Base-by-base conservation (phyloP, 306 rosid species). In the Vigna trinervia region DNA sequence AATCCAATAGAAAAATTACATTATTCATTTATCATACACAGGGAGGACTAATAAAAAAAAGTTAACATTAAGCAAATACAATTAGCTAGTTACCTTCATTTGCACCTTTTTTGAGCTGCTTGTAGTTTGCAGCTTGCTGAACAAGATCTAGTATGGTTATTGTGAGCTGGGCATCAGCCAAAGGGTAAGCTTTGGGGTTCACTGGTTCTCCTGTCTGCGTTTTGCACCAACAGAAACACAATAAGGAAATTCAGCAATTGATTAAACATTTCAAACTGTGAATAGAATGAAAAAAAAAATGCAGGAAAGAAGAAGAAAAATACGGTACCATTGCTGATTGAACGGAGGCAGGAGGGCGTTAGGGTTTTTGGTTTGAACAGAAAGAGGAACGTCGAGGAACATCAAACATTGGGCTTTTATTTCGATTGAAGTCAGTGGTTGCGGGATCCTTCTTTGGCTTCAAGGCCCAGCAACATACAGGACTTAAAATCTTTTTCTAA, bases 91-190 rank as follows among this genome's bases (percentile, higher is more conserved):
- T 12, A 94, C 98, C 97, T 90, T 94, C 95, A 80, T 94, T 94
- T 8, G 96, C 98, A 10, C 96, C 96, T 85, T 94, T 94, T 72
- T 94, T 94, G 75, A 94, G 94, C 81, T 94, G 98, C 86, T 94
- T 90, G 76, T 92, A 92, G 73, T 94, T 90, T 15, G 96, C 83
- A 58, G 97, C 96, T 80, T 94, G 98, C 67, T 94, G 98, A 81
- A 92, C 90, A 77, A 94, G 96, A 47, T 94, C 97, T 69, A 94
- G 41, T 4, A 92, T 92, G 13, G 97, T 92, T 54, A 92, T 89
- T 0, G 90, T 72, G 22, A 94, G 88, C 71, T 94, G 97, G 0
- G 97, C 79, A 72, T 94, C 96, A 0, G 96, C 96, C 90, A 92
- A 76, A 14, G 97, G 98, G 63, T 94, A 94, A 0, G 95, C 97